phyloP scores from a whole-genome alignment of 164 flowering plant genomes.

The Vitis rotundifolia region DNA sequence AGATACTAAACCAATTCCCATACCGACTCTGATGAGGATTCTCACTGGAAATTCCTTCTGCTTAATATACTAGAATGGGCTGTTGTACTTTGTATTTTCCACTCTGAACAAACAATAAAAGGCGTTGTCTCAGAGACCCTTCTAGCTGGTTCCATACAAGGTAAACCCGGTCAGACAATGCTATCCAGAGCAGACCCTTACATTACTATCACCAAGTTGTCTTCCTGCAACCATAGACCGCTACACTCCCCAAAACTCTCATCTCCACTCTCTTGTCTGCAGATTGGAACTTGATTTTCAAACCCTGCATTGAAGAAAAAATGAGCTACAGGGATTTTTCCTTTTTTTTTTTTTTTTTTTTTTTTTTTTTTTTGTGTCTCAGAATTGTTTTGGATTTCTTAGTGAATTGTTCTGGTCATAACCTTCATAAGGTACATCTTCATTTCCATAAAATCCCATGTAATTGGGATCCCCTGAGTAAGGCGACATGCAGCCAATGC shows the following conservation, averaged over 20 bases:
- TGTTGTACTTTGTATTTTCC: constrained; percentile 5
- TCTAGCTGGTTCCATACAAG: not conserved
- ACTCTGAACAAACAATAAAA: constrained; percentile 59
- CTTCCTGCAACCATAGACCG: constrained; percentile 34
- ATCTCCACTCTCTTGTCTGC: constrained; percentile 43
- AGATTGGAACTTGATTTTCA: constrained; percentile 31
- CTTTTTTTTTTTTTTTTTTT: constrained; percentile 4
- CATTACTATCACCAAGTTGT: constrained; percentile 29
- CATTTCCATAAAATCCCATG: constrained; percentile 42
- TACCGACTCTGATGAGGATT: not conserved
- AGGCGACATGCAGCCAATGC: constrained; percentile 45
- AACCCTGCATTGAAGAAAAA: constrained; percentile 35
- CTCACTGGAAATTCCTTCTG: not conserved
- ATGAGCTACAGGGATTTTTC: constrained; percentile 16
- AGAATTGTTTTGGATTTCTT: constrained; percentile 27
- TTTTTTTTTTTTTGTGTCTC: not conserved
- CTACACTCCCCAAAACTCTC: constrained; percentile 26
- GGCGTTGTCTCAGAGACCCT: constrained; percentile 49
- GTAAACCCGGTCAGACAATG: not conserved
- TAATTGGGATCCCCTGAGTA: constrained; percentile 37
- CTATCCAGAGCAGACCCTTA: constrained; percentile 10
- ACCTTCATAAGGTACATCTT: constrained; percentile 39
- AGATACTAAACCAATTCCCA: not conserved
- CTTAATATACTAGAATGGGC: too few relatives aligned
- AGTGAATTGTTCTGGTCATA: constrained; percentile 34